Evolutionary conservation across 371 early-diverging fungal species (phyloP).

Genomic region (Parasitella parasitica): DNA sequence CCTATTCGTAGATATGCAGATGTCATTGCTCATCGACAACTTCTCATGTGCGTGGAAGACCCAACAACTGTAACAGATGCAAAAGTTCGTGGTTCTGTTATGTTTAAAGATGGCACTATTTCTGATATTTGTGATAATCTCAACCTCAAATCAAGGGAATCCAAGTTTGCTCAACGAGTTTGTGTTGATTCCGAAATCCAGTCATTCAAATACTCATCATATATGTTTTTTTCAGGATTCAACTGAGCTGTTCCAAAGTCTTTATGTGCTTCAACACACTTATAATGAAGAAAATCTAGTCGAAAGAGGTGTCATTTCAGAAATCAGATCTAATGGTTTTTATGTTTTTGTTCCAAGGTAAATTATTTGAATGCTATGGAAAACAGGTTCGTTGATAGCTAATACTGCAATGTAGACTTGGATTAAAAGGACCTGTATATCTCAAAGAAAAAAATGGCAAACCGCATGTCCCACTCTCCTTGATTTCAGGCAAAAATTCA

Average conservation of each 20-base stretch:
- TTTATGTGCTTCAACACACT: constrained; percentile 64
- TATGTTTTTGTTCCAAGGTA: constrained; percentile 71
- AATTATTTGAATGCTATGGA: no score
- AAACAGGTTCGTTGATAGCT: no score
- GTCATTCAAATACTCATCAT: not conserved
- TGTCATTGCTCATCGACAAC: constrained; percentile 91
- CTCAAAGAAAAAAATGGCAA: constrained; percentile 59
- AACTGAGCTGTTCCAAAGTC: constrained; percentile 74
- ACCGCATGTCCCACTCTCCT: constrained; percentile 57
- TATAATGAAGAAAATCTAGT: constrained; percentile 39
- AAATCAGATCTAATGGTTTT: constrained; percentile 74
- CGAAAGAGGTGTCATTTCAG: constrained; percentile 69
- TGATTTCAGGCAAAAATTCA: constrained; percentile 47
- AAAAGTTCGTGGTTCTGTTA: constrained; percentile 17
- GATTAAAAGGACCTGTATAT: constrained; percentile 71
- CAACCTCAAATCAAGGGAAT: constrained; percentile 71
- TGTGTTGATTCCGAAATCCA: not conserved
- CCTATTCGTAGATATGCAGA: constrained; percentile 99
- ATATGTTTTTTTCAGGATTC: constrained; percentile 54
- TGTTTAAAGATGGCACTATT: constrained; percentile 48
- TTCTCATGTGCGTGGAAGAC: constrained; percentile 52
- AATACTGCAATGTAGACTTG: constrained; percentile 36
- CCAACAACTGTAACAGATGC: constrained; percentile 16
- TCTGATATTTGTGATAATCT: constrained; percentile 57
- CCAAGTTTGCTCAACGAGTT: constrained; percentile 72